These are phyloP conservation scores for Cystobasidiopsis lactophilus DNA, from an alignment of 768 basidiomycete species.

Conservation along the genomic window DNA sequence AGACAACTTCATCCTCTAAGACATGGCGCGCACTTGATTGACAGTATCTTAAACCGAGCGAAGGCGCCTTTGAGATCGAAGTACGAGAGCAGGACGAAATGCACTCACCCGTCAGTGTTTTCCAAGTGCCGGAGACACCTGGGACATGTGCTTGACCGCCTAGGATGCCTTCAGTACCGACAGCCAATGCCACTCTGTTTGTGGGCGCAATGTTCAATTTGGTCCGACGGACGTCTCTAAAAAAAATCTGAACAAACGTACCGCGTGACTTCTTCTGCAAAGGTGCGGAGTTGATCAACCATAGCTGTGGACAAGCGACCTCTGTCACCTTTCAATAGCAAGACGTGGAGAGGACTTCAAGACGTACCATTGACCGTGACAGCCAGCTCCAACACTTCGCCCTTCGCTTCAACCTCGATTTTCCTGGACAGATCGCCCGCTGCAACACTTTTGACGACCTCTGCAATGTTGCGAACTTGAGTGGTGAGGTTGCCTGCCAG, in stretches of 20 bases:
- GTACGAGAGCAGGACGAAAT: background rate
- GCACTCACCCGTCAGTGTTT: slow-evolving; percentile 36
- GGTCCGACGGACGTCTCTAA: too few species aligned
- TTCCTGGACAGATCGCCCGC: slow-evolving; percentile 29
- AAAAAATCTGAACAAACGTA: too few species aligned
- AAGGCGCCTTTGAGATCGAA: too few species aligned
- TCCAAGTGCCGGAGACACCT: slow-evolving; percentile 33
- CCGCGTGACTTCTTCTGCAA: slow-evolving; percentile 53
- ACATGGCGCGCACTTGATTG: too few species aligned
- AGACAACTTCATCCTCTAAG: too few species aligned
- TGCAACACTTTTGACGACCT: slow-evolving; percentile 23
- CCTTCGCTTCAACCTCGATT: slow-evolving; percentile 30
- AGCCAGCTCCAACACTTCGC: slow-evolving; percentile 31
- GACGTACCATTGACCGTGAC: slow-evolving; percentile 22
- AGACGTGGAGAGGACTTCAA: too few species aligned
- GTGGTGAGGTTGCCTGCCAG: slow-evolving; percentile 24
- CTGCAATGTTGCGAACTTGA: slow-evolving; percentile 26
- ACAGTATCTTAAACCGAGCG: too few species aligned
- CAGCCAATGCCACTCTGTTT: slow-evolving; percentile 39
- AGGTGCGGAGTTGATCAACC: slow-evolving; percentile 56
- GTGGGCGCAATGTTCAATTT: too few species aligned
- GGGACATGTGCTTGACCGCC: slow-evolving; percentile 30
- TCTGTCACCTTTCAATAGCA: too few species aligned
- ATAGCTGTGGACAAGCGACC: slow-evolving; percentile 25
- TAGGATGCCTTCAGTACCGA: slow-evolving; percentile 39